These are phyloP conservation scores for Solanum hybrid DNA, from an alignment of 305 asterid species.

Conservation along the genomic window DNA sequence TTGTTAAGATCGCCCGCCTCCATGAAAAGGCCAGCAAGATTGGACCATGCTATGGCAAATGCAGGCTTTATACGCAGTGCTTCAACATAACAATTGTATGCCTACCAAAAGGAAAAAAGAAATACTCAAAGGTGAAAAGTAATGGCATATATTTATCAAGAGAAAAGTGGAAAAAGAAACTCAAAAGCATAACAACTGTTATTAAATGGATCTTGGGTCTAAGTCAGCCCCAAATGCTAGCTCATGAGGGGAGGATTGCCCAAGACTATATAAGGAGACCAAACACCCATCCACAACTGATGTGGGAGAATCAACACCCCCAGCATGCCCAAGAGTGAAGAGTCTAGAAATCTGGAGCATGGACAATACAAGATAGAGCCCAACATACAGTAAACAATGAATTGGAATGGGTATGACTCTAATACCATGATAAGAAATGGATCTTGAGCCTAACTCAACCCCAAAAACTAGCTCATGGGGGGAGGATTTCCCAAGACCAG, in stretches of 20 bases:
- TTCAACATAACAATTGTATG: slow-evolving; percentile 82
- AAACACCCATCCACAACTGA: neutral
- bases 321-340: neutral
- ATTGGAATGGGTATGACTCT: neutral
- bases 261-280: neutral
- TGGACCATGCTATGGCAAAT: slow-evolving; percentile 99
- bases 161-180: neutral
- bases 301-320: neutral
- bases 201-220: neutral
- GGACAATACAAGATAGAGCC: neutral
- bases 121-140: neutral
- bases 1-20: slow-evolving; percentile 86
- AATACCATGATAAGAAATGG: neutral
- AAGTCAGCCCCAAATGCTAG: neutral
- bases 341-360: neutral
- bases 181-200: neutral
- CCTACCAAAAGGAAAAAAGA: slow-evolving; percentile 32
- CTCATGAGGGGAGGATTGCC: neutral
- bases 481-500: neutral
- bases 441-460: neutral
- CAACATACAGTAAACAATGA: neutral
- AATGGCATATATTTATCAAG: neutral
- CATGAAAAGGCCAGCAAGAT: slow-evolving; percentile 97
- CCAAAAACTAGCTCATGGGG: neutral
- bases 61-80: slow-evolving; percentile 90